Conservation (phyloP, 73 alveolate species). For the Tetrahymena borealis region DNA sequence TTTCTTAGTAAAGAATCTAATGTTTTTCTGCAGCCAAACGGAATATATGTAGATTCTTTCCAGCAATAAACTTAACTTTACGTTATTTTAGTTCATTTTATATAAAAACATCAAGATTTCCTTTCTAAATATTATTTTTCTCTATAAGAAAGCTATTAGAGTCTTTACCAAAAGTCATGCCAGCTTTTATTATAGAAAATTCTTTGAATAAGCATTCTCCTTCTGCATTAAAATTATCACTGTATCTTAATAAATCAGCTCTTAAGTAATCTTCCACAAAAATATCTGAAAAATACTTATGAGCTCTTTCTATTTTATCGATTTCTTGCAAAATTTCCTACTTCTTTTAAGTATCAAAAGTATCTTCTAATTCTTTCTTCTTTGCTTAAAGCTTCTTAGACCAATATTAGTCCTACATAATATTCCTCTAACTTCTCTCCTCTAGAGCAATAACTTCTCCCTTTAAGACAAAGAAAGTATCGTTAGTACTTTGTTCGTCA, state of each 20-base stretch:
- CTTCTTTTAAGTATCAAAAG: not conserved
- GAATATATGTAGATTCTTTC: not conserved
- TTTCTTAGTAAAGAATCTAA: not conserved
- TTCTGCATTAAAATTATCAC: not conserved
- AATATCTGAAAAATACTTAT: not conserved
- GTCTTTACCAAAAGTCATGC: not conserved
- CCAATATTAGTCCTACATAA: not conserved
- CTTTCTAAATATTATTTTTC: not conserved
- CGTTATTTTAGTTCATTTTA: not conserved
- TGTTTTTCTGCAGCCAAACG: not conserved
- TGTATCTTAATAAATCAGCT: not conserved
- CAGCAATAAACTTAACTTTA: not conserved
- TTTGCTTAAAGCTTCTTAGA: not conserved
- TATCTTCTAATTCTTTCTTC: not conserved
- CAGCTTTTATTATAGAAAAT: not conserved
- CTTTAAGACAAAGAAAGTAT: not conserved
- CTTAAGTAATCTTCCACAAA: not conserved
- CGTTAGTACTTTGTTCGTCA: not conserved
- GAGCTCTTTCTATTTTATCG: not conserved
- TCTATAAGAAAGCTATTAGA: not conserved
- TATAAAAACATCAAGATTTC: not conserved
- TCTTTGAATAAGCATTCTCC: not conserved
- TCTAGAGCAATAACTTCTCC: not conserved
- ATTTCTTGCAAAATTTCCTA: not conserved
- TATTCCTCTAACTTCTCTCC: not conserved